A percentile compares a stretch with the other conserved stretches of the same genome.
These are phyloP conservation scores for Melocanna baccifera DNA, from an alignment of 176 grass and related monocot species.

Conservation along the genomic window DNA sequence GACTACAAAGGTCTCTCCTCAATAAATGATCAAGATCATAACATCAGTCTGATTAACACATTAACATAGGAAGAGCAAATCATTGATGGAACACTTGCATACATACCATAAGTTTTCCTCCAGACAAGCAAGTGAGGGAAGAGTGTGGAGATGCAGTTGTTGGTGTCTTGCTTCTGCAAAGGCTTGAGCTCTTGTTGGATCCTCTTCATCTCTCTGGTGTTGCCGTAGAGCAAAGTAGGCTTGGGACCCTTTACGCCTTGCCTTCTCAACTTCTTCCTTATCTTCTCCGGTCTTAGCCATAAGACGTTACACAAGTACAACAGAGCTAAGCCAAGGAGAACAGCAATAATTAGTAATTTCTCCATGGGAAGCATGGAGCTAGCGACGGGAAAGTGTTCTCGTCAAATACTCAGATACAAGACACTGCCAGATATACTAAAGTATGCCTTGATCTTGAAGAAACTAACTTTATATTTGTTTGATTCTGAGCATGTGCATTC, in stretches of 20 bases:
- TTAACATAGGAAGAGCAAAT: background rate
- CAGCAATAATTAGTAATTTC: slow-evolving; percentile 7
- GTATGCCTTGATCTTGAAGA: background rate
- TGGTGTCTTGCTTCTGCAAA: slow-evolving; percentile 1
- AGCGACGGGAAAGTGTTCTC: background rate
- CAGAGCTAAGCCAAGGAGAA: slow-evolving; percentile 33
- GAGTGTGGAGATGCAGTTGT: slow-evolving; percentile 43
- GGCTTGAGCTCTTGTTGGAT: slow-evolving; percentile 39
- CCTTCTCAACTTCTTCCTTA: slow-evolving; percentile 53
- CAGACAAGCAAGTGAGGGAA: slow-evolving; percentile 62
- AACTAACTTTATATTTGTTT: slow-evolving; percentile 17
- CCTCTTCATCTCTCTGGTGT: slow-evolving; percentile 63
- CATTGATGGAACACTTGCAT: background rate
- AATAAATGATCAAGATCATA: slow-evolving; percentile 3
- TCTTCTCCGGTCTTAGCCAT: slow-evolving; percentile 35
- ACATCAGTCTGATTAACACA: background rate
- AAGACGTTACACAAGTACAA: slow-evolving; percentile 42
- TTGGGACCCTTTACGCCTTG: slow-evolving; percentile 70
- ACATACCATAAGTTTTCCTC: slow-evolving; percentile 63
- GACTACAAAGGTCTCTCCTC: background rate
- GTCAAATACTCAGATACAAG: slow-evolving; percentile 12
- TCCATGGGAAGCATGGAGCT: slow-evolving; percentile 28
- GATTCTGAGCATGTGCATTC: slow-evolving; percentile 1
- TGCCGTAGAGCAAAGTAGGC: slow-evolving; percentile 60
- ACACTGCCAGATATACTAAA: background rate